These are phyloP conservation scores for Astrothelium subdiscretum DNA, from an alignment of 495 filamentous ascomycete species.

Conservation along the genomic window DNA sequence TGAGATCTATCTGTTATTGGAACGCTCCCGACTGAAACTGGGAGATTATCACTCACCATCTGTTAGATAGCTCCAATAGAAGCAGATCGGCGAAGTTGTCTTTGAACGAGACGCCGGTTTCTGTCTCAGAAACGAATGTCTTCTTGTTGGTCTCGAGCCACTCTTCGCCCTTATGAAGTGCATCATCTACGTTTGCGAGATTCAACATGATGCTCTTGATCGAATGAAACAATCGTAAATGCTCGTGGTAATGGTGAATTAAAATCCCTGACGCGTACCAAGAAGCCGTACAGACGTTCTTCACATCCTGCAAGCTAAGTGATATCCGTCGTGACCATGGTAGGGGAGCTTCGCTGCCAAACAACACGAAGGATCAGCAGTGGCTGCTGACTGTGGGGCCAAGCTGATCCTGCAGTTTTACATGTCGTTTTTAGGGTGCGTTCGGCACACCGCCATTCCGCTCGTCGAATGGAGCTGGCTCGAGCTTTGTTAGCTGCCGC, in stretches of 20 bases:
- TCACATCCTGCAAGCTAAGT: background rate
- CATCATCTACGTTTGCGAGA: background rate
- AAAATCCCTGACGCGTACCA: background rate
- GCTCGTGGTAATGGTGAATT: constrained; percentile 1
- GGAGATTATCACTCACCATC: background rate
- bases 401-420: background rate
- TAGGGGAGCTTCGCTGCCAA: background rate
- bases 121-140: background rate
- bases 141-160: constrained; percentile 1
- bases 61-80: background rate
- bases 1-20: background rate
- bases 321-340: background rate
- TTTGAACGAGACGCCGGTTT: constrained; percentile 1
- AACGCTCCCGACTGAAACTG: background rate
- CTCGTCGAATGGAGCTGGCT: no score
- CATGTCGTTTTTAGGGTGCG: constrained; percentile 1
- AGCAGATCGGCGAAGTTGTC: constrained; percentile 1
- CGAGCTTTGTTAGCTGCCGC: no score
- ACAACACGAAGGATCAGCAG: background rate
- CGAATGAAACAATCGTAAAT: background rate
- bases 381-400: constrained; percentile 1
- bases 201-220: constrained; percentile 1
- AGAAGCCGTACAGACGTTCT: background rate
- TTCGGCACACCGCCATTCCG: no score
- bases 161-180: constrained; percentile 1